Percentiles rank a stretch among this genome's conserved stretches.
Evolutionary conservation across 23 red algal genomes (phyloP).

Genomic region (Gracilaria gracilis): DNA sequence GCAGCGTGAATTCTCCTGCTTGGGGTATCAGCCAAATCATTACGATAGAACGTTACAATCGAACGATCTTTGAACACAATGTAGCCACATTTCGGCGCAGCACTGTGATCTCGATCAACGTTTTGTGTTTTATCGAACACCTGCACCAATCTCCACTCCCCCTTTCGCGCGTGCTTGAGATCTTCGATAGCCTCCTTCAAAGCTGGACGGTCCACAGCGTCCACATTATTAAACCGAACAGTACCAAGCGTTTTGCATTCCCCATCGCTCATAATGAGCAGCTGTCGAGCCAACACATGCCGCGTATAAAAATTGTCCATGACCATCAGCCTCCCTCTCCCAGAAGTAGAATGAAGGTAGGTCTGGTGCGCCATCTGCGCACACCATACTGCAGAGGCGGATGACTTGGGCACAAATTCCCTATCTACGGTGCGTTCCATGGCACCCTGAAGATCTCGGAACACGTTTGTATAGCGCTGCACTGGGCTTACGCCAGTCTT

Average conservation of each 20-base stretch:
- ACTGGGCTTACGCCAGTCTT: no score
- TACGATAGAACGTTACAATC: background rate
- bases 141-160: no score
- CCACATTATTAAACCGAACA: no score
- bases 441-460: no score
- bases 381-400: background rate
- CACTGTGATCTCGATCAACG: background rate
- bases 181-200: no score
- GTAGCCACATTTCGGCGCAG: background rate
- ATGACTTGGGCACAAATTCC: background rate
- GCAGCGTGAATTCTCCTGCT: background rate
- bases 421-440: background rate
- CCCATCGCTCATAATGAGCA: conserved; percentile 4
- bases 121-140: background rate
- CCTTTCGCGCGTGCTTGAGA: no score
- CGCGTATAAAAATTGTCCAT: conserved; percentile 28
- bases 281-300: background rate
- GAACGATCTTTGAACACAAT: background rate
- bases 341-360: background rate
- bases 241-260: background rate
- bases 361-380: no score
- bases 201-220: no score
- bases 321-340: background rate
- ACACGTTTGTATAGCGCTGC: no score
- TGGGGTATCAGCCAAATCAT: background rate